These are phyloP conservation scores for Citrullus amarus DNA, from an alignment of 306 rosid genomes.

Conservation along the genomic window DNA sequence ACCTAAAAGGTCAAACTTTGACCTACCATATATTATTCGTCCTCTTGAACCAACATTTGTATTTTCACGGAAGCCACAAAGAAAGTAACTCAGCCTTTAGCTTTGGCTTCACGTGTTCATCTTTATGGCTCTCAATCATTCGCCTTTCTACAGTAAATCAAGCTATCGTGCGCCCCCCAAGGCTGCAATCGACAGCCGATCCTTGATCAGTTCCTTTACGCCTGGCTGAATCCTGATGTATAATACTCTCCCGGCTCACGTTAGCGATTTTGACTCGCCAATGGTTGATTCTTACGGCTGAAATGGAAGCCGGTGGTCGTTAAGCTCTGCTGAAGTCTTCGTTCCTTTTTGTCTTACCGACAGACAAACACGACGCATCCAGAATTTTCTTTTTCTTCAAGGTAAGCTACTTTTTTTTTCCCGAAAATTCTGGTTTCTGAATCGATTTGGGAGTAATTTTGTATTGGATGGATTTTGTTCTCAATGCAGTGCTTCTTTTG, in stretches of 20 bases:
- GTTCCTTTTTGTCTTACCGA: neutral
- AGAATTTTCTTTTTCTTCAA: neutral
- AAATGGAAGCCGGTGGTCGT: neutral
- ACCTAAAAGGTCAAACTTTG: neutral
- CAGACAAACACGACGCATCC: neutral
- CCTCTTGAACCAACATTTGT: neutral
- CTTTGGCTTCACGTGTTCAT: slow-evolving; percentile 4
- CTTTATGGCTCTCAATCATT: slow-evolving; percentile 1
- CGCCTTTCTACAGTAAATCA: neutral
- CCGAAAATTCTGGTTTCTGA: neutral
- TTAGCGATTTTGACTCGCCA: neutral
- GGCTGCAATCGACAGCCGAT: neutral
- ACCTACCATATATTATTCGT: neutral
- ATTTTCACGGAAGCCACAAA: neutral
- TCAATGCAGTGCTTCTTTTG: neutral
- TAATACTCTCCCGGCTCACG: neutral
- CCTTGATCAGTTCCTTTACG: neutral
- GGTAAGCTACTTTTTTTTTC: neutral
- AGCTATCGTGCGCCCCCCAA: neutral
- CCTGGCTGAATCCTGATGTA: neutral
- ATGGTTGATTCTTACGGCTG: neutral
- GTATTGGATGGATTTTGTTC: neutral
- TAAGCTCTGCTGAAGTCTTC: neutral
- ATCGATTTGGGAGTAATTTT: neutral
- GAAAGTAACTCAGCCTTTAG: neutral